Conservation (phyloP, 495 filamentous ascomycete species). For the Xylaria bambusicola region DNA sequence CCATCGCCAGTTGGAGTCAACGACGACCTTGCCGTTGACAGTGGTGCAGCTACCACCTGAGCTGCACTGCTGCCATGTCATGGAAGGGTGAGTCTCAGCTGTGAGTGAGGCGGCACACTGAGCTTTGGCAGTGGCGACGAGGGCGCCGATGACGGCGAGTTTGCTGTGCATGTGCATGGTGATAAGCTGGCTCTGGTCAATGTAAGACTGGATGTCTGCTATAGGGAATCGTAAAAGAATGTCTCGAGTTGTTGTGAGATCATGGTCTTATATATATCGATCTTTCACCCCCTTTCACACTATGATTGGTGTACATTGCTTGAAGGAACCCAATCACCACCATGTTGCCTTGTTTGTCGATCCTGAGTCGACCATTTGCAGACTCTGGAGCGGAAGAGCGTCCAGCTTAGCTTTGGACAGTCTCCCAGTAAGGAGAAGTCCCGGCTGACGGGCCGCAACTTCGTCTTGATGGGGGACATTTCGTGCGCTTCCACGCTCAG, state of each 20-base stretch:
- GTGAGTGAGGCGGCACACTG: conserved; percentile 55
- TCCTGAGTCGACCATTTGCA: conserved; percentile 6
- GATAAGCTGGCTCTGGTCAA: conserved; percentile 23
- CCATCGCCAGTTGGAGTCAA: conserved; percentile 74
- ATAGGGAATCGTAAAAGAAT: conserved; percentile 9
- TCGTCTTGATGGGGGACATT: conserved; percentile 5
- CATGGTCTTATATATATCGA: conserved; percentile 19
- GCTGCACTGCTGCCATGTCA: conserved; percentile 59
- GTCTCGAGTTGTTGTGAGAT: conserved; percentile 9
- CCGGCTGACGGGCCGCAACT: conserved; percentile 17
- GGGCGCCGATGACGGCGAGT: conserved; percentile 31
- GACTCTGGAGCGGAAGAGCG: conserved; percentile 1
- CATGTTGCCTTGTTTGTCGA: not conserved
- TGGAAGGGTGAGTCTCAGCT: conserved; percentile 56
- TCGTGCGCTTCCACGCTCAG: not conserved
- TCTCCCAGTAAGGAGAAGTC: conserved; percentile 4
- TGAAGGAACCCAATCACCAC: not conserved
- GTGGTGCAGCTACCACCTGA: conserved; percentile 52
- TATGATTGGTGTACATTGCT: not conserved
- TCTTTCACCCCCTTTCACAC: not conserved
- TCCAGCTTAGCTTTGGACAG: not conserved
- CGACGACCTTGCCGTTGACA: conserved; percentile 51
- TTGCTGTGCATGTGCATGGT: conserved; percentile 28
- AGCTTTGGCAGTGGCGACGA: conserved; percentile 39
- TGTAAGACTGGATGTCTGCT: conserved; percentile 21